Percentiles rank a stretch among this genome's conserved stretches.
These are phyloP conservation scores for Penicillium mononematosum DNA, from an alignment of 495 filamentous ascomycete species.

Conservation along the genomic window DNA sequence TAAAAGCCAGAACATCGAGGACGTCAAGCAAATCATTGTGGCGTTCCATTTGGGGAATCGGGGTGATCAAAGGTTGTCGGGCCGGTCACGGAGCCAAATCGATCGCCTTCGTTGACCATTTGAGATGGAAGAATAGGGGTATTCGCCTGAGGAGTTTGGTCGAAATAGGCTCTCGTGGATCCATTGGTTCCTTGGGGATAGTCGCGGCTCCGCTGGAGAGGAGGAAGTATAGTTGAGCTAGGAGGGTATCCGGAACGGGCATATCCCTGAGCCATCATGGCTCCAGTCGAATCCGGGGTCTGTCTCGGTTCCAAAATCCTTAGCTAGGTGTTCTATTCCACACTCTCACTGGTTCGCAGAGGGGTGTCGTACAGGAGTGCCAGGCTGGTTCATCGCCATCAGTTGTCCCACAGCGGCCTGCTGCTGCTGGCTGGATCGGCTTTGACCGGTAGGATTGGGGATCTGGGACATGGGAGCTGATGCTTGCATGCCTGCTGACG, in stretches of 20 bases:
- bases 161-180: constrained; percentile 35
- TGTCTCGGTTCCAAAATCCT: constrained; percentile 28
- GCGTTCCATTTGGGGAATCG: constrained; percentile 37
- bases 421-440: constrained; percentile 32
- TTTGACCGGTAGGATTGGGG: constrained; percentile 39
- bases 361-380: constrained; percentile 46
- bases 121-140: constrained; percentile 45
- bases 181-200: constrained; percentile 37
- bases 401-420: constrained; percentile 44
- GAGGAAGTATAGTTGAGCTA: constrained; percentile 39
- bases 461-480: constrained; percentile 39
- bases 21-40: constrained; percentile 29
- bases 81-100: constrained; percentile 33
- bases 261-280: constrained; percentile 45
- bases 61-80: constrained; percentile 34
- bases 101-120: constrained; percentile 37
- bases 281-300: constrained; percentile 43
- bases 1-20: constrained; percentile 21
- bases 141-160: constrained; percentile 36
- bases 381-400: constrained; percentile 43
- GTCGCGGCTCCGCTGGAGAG: constrained; percentile 40
- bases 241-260: constrained; percentile 36
- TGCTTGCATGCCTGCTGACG: constrained; percentile 28
- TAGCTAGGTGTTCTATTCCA: constrained; percentile 31
- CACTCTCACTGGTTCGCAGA: constrained; percentile 27